phyloP scores from a whole-genome alignment of 768 basidiomycete genomes.

The Phylloporus sp. region DNA sequence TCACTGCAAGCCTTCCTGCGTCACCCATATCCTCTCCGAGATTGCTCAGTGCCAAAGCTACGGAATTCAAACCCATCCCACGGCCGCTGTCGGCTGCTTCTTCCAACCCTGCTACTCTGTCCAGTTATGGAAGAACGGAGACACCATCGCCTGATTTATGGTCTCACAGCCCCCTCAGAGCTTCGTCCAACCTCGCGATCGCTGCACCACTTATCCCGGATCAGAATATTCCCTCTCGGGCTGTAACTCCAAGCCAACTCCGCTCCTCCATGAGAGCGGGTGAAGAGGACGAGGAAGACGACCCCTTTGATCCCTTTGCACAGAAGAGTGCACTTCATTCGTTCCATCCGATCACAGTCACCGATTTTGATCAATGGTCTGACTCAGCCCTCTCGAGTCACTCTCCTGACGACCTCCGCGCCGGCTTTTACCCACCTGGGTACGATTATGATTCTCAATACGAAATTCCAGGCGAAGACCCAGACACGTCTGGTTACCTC shows the following conservation, averaged over 20 bases:
- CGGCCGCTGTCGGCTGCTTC: slow-evolving; percentile 73
- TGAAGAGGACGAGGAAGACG: slow-evolving; percentile 72
- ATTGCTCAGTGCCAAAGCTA: slow-evolving; percentile 84
- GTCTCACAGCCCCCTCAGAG: slow-evolving; percentile 68
- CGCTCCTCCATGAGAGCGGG: slow-evolving; percentile 59
- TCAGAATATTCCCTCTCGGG: slow-evolving; percentile 44
- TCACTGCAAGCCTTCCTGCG: slow-evolving; percentile 76
- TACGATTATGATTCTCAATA: slow-evolving; percentile 33
- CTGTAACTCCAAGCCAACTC: slow-evolving; percentile 67
- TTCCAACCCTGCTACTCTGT: slow-evolving; percentile 49
- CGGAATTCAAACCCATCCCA: slow-evolving; percentile 81
- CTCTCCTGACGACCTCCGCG: slow-evolving; percentile 48
- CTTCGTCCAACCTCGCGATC: slow-evolving; percentile 83
- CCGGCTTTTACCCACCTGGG: slow-evolving; percentile 27
- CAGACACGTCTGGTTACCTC: slow-evolving; percentile 55
- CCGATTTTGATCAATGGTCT: slow-evolving; percentile 61
- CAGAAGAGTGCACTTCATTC: slow-evolving; percentile 42
- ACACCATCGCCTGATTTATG: slow-evolving; percentile 90
- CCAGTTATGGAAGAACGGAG: slow-evolving; percentile 52
- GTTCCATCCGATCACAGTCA: slow-evolving; percentile 60
- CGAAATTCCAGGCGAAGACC: slow-evolving; percentile 37
- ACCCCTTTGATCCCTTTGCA: slow-evolving; percentile 79
- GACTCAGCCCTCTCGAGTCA: slow-evolving; percentile 51
- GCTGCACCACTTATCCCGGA: slow-evolving; percentile 87
- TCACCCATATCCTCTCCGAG: slow-evolving; percentile 85